Evolutionary conservation across 2,329 filamentous ascomycete species (phyloP).

Genomic region (Xylariaceae sp.): DNA sequence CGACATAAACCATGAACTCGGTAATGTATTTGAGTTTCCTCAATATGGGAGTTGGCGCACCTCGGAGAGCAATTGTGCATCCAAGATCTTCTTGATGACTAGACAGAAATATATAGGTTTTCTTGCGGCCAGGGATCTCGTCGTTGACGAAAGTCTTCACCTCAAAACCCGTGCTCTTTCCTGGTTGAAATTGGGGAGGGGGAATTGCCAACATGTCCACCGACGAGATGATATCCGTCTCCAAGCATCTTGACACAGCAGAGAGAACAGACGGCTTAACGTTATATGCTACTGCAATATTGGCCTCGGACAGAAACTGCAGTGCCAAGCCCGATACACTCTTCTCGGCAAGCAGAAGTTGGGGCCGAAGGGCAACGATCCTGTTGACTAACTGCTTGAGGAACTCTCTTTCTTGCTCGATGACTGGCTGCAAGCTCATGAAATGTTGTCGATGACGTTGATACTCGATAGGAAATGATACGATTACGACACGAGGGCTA

Average conservation of each 20-base stretch:
- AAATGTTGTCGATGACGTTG: slow-evolving; percentile 90
- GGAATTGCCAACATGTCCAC: slow-evolving; percentile 85
- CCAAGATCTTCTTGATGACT: slow-evolving; percentile 86
- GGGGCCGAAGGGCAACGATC: slow-evolving; percentile 80
- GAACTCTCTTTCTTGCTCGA: slow-evolving; percentile 94
- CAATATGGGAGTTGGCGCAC: slow-evolving; percentile 67
- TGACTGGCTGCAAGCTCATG: slow-evolving; percentile 96
- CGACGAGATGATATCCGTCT: slow-evolving; percentile 89
- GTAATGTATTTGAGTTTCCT: slow-evolving; percentile 85
- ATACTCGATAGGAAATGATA: slow-evolving; percentile 95
- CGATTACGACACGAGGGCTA: slow-evolving; percentile 82
- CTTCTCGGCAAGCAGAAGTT: slow-evolving; percentile 85
- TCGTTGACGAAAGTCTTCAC: slow-evolving; percentile 91
- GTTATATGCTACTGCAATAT: slow-evolving; percentile 92
- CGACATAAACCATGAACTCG: slow-evolving; percentile 98
- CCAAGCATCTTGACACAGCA: slow-evolving; percentile 86
- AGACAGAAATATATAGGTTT: slow-evolving; percentile 93
- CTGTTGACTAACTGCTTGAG: slow-evolving; percentile 86
- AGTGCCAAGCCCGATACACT: slow-evolving; percentile 89
- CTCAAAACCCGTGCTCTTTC: slow-evolving; percentile 81
- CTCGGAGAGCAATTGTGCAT: slow-evolving; percentile 89
- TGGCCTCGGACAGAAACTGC: slow-evolving; percentile 80
- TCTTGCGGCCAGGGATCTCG: slow-evolving; percentile 68
- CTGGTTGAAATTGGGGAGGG: slow-evolving; percentile 64
- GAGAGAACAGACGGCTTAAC: slow-evolving; percentile 95